Evolutionary conservation across 2,329 filamentous ascomycete species (phyloP).

Genomic region (Onygenales sp.): DNA sequence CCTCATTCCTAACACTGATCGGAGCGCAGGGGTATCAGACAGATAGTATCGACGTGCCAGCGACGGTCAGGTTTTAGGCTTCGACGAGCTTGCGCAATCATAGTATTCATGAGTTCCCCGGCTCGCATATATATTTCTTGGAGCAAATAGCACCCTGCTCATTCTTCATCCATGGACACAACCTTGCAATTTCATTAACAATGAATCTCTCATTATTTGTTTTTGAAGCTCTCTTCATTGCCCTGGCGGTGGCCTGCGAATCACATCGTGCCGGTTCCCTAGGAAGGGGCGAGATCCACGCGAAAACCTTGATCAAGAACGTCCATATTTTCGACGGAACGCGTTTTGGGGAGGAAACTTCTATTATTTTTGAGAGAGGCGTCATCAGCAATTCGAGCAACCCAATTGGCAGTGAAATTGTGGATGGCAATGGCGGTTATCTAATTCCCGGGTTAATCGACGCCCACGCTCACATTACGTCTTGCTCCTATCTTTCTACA

Average conservation of each 20-base stretch:
- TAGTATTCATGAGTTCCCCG: too few species aligned
- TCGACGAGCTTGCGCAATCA: neutral
- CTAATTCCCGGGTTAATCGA: slow-evolving; percentile 7
- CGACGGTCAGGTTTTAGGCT: neutral
- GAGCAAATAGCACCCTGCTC: too few species aligned
- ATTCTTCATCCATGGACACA: neutral
- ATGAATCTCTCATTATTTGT: neutral
- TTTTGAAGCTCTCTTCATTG: neutral
- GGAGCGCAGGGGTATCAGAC: too few species aligned
- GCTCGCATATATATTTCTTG: neutral
- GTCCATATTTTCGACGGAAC: slow-evolving; percentile 5
- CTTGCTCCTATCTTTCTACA: neutral
- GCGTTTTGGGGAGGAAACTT: neutral
- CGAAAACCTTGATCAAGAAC: slow-evolving; percentile 2
- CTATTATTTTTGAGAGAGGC: neutral
- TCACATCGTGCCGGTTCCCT: neutral
- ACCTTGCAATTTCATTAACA: neutral
- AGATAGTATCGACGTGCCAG: too few species aligned
- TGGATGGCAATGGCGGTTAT: slow-evolving; percentile 6
- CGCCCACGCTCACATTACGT: slow-evolving; percentile 2
- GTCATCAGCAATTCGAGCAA: neutral
- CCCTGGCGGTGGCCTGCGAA: neutral
- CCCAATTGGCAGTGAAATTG: neutral
- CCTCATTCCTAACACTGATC: too few species aligned
- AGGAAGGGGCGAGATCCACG: neutral